Evolutionary conservation across 208 protist genomes (phyloP), one percentile per base, ranked within the genome.

Genomic region (Crithidia expoeki): DNA sequence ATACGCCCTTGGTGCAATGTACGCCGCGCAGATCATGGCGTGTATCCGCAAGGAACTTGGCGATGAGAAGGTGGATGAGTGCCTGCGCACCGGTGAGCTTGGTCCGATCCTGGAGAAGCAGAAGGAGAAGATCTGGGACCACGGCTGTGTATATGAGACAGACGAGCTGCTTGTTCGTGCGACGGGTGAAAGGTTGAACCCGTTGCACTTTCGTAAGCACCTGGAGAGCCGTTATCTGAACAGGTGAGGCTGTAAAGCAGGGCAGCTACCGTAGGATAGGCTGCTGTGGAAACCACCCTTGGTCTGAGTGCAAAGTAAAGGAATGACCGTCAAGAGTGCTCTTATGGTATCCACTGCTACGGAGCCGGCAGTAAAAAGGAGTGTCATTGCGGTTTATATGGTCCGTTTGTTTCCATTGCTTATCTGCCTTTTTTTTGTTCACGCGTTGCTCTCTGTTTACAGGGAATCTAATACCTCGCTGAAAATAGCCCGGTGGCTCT

Each of bases 1-100:
- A 0, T 98, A 98, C 69, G 50, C 83, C 0, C 55, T 97, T 7
- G 94, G 94, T 21, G 84, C 90, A n/a, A 91, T 95, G 74, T 74
- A 89, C 28, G 83, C 92, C 2, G 92, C 88, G 50, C 92, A 97
- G 73, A 75, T 98, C 33, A 86, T 92, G 81, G 76, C 74, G 40
- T 76, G 63, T 28, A 84, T 96, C 61, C 71, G 72, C 44, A 83
- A 79, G 67, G 89, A 96, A 56, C 60, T 92, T 11, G 86, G 83
- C 11, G 80, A 83, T n/a, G 77, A 63, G 21, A 73, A 67, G 47
- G 79, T 92, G 32, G 77, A 85, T 1, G 56, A 83, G 52, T 83
- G 76, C 66, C 64, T 96, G 28, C 66, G 74, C 16, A 83, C 61
- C 10, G 91, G 84, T 38, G 80, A 93, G 12, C 83, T 95, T 19